phyloP scores from a whole-genome alignment of 2,329 filamentous ascomycete genomes.

The Nothophoma quercina region DNA sequence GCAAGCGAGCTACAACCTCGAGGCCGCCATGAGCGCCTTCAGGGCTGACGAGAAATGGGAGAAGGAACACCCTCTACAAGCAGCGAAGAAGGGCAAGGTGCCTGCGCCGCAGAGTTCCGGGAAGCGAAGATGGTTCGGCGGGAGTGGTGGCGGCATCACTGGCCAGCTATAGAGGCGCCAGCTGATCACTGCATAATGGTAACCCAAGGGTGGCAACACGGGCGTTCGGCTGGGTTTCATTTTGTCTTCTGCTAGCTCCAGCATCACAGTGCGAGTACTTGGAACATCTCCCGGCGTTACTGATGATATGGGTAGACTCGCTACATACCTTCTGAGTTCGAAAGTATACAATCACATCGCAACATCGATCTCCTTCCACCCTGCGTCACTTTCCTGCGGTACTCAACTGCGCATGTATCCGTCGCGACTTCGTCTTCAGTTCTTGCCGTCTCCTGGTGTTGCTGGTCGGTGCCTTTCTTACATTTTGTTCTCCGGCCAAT shows the following conservation, averaged over 20 bases:
- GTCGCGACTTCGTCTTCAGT: not conserved
- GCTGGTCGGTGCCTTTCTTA: not conserved
- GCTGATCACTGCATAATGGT: not conserved
- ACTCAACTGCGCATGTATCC: too few species aligned
- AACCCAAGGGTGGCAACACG: conserved; percentile 4
- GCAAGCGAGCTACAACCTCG: conserved; percentile 71
- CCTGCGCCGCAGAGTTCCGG: conserved; percentile 36
- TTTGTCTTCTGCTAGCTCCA: not conserved
- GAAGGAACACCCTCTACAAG: conserved; percentile 67
- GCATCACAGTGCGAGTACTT: not conserved
- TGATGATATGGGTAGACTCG: not conserved
- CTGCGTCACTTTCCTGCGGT: too few species aligned
- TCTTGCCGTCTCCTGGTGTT: not conserved
- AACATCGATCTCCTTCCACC: too few species aligned
- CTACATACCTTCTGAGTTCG: not conserved
- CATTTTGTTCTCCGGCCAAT: conserved; percentile 2
- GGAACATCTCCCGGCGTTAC: conserved; percentile 3
- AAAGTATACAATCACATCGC: too few species aligned
- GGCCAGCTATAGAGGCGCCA: conserved; percentile 43
- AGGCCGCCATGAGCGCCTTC: conserved; percentile 68
- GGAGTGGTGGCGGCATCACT: conserved; percentile 45
- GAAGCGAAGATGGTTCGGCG: conserved; percentile 47
- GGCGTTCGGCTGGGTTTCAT: not conserved
- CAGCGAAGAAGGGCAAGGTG: conserved; percentile 55
- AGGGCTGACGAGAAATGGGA: conserved; percentile 80